Evolutionary conservation across 768 basidiomycete species (phyloP).

Genomic region (Phylloporus arenicola): DNA sequence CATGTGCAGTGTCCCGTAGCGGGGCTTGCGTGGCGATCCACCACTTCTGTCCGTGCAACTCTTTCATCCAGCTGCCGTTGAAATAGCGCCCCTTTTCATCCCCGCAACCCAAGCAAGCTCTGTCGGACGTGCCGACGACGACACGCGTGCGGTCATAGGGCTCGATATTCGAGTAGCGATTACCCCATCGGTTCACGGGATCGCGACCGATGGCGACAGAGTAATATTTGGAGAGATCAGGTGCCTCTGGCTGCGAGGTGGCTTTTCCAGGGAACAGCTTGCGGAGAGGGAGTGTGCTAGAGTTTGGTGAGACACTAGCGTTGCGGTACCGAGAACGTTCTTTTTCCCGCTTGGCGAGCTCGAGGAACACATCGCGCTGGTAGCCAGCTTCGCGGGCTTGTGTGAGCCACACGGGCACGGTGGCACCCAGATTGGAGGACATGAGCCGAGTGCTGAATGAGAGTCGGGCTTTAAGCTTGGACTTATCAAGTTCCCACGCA

Average conservation of each 20-base stretch:
- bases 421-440: constrained; percentile 2
- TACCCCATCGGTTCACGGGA: constrained; percentile 41
- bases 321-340: constrained; percentile 29
- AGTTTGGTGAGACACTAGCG: constrained; percentile 7
- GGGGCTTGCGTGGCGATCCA: constrained; percentile 89
- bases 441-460: constrained; percentile 2
- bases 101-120: constrained; percentile 14
- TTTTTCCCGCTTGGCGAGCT: constrained; percentile 36
- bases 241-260: constrained; percentile 7
- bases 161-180: constrained; percentile 69
- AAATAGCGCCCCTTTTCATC: constrained; percentile 51
- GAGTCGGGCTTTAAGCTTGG: background rate
- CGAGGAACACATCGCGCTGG: constrained; percentile 29
- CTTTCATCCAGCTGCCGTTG: constrained; percentile 84
- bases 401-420: constrained; percentile 15
- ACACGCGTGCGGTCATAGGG: constrained; percentile 84
- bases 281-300: constrained; percentile 5
- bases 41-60: constrained; percentile 64
- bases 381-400: constrained; percentile 7
- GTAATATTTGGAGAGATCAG: constrained; percentile 42
- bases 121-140: constrained; percentile 34
- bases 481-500: constrained; percentile 15
- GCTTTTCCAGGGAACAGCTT: constrained; percentile 4
- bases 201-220: constrained; percentile 47
- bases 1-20: constrained; percentile 58